Evolutionary conservation across 2,329 filamentous ascomycete species (phyloP).

Genomic region (Paecilomyces variotii): DNA sequence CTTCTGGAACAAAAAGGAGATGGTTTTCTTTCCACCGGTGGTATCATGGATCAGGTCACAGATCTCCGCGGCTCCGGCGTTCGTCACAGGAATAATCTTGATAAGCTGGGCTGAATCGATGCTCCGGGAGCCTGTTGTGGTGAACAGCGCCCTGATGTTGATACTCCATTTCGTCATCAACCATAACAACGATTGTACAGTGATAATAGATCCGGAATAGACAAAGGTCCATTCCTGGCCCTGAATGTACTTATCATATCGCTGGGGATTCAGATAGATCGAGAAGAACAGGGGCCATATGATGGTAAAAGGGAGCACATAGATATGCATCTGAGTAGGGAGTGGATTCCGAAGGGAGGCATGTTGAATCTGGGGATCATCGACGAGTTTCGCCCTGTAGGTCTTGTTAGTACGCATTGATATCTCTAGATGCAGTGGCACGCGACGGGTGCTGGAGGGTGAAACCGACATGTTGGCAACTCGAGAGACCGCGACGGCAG

Average conservation of each 20-base stretch:
- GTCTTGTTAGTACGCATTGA: slow-evolving; percentile 6
- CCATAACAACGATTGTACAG: slow-evolving; percentile 81
- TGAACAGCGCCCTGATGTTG: slow-evolving; percentile 74
- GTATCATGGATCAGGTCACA: slow-evolving; percentile 72
- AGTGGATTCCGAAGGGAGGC: slow-evolving; percentile 84
- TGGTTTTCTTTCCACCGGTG: slow-evolving; percentile 62
- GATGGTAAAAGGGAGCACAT: slow-evolving; percentile 87
- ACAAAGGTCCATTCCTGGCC: slow-evolving; percentile 98
- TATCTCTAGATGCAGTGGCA: slow-evolving; percentile 5
- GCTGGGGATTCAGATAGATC: slow-evolving; percentile 72
- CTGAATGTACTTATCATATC: slow-evolving; percentile 85
- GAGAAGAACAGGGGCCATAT: slow-evolving; percentile 88
- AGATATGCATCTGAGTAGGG: slow-evolving; percentile 71
- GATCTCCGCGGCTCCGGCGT: slow-evolving; percentile 84
- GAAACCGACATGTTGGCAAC: slow-evolving; percentile 24
- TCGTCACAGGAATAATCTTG: slow-evolving; percentile 84
- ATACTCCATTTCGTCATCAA: slow-evolving; percentile 98
- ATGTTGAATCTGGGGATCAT: slow-evolving; percentile 80
- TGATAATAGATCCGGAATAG: slow-evolving; percentile 81
- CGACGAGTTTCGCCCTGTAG: slow-evolving; percentile 71
- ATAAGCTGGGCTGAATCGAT: slow-evolving; percentile 74
- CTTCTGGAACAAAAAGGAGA: slow-evolving; percentile 96
- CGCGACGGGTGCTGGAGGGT: slow-evolving; percentile 3
- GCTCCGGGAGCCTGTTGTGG: slow-evolving; percentile 59
- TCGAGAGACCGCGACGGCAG: slow-evolving; percentile 22